A percentile compares a stretch with the other conserved stretches of the same genome.
These are phyloP conservation scores for Cornus florida DNA, from an alignment of 148 eudicot genomes.

Conservation along the genomic window DNA sequence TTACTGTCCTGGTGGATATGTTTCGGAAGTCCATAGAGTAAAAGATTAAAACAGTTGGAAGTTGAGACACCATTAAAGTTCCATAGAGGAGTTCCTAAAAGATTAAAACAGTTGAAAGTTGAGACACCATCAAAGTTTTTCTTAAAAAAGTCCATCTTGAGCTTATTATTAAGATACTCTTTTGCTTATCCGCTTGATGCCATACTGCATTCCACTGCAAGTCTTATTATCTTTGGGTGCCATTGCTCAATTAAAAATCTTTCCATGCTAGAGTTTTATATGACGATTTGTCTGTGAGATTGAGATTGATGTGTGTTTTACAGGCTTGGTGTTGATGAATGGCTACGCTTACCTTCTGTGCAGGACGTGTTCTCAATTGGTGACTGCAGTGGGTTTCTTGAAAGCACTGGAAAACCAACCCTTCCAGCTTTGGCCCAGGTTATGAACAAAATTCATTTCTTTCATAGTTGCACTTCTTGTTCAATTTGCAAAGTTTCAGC, in stretches of 20 bases:
- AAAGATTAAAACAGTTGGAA: not conserved
- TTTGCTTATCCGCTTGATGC: not conserved
- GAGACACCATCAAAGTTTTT: no score
- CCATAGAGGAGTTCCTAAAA: not conserved
- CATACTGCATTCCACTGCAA: not conserved
- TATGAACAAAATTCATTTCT: not conserved
- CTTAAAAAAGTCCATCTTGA: no score
- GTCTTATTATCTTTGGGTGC: not conserved
- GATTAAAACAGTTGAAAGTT: not conserved
- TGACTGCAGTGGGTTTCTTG: slow-evolving; percentile 92
- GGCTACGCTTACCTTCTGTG: slow-evolving; percentile 82
- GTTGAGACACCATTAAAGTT: no score
- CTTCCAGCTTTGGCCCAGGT: slow-evolving; percentile 99
- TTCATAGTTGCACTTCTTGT: not conserved
- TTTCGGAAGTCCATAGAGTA: not conserved
- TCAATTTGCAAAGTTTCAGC: not conserved
- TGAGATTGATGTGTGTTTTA: slow-evolving; percentile 1
- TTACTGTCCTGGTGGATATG: not conserved
- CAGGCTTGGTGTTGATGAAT: slow-evolving; percentile 93
- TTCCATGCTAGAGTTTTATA: not conserved
- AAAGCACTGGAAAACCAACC: slow-evolving; percentile 81
- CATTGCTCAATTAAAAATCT: not conserved
- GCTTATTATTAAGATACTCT: not conserved
- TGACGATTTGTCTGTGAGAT: not conserved
- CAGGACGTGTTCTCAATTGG: slow-evolving; percentile 86